These are phyloP conservation scores for Stylonectria norvegica DNA, from an alignment of 2,329 filamentous ascomycete genomes.

Conservation along the genomic window DNA sequence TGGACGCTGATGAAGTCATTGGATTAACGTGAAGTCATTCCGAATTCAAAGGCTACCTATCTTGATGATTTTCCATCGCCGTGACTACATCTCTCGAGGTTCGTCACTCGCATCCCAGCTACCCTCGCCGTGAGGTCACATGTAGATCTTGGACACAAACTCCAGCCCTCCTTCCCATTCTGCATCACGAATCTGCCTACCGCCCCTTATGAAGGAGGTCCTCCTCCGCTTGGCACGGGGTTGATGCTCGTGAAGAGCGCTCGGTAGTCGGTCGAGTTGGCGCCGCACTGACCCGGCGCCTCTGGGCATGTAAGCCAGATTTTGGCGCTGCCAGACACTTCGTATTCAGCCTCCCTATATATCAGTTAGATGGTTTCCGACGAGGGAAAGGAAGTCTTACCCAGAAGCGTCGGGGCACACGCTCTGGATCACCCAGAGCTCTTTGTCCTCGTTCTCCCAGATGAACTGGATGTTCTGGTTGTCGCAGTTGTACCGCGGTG, in stretches of 20 bases:
- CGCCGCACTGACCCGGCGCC: constrained; percentile 19
- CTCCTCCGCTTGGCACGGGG: too few relatives aligned
- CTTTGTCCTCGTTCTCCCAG: constrained; percentile 28
- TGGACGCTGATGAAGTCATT: too few relatives aligned
- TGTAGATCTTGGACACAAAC: too few relatives aligned
- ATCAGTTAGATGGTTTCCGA: neutral
- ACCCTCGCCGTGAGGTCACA: too few relatives aligned
- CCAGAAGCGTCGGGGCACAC: constrained; percentile 38
- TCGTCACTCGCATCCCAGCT: too few relatives aligned
- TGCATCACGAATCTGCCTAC: too few relatives aligned
- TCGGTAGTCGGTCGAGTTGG: constrained; percentile 31
- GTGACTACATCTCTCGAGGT: too few relatives aligned
- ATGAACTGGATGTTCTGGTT: constrained; percentile 42
- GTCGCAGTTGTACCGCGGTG: constrained; percentile 43
- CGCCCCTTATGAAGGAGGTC: too few relatives aligned
- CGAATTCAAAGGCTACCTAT: too few relatives aligned
- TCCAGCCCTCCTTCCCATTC: too few relatives aligned
- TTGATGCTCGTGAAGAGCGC: constrained; percentile 30
- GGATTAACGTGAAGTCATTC: too few relatives aligned
- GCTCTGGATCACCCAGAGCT: constrained; percentile 44
- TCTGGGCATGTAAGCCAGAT: constrained; percentile 20
- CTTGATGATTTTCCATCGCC: too few relatives aligned
- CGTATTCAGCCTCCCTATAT: constrained; percentile 27
- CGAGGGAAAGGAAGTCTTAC: constrained; percentile 26
- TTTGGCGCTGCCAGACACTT: constrained; percentile 29